These are phyloP conservation scores for Aspergillus jensenii DNA, from an alignment of 2,329 filamentous ascomycete species.

Conservation along the genomic window DNA sequence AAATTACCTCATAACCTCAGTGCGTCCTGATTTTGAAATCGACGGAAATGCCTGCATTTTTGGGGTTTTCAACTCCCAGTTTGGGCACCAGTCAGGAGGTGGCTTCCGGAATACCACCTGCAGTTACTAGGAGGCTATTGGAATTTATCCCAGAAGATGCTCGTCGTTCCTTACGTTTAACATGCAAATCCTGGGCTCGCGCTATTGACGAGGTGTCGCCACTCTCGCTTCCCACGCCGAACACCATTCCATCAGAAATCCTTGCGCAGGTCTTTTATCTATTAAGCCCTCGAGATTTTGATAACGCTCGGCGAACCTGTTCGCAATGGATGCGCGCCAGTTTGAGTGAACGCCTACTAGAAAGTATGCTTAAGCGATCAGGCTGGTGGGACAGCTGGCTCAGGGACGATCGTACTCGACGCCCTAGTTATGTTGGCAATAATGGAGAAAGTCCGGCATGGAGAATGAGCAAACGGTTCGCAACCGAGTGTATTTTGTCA, in stretches of 20 bases:
- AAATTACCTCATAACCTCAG: background rate
- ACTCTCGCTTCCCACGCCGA: constrained; percentile 29
- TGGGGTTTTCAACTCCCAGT: background rate
- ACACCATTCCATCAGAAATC: constrained; percentile 49
- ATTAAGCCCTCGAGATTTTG: constrained; percentile 53
- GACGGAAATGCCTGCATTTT: background rate
- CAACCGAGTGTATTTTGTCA: constrained; percentile 52
- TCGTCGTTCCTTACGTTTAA: constrained; percentile 28
- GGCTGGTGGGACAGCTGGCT: constrained; percentile 53
- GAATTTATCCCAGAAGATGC: constrained; percentile 9
- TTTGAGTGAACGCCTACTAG: constrained; percentile 52
- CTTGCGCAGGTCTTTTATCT: constrained; percentile 48
- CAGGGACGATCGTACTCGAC: constrained; percentile 28
- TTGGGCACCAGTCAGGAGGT: background rate
- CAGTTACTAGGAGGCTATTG: constrained; percentile 11
- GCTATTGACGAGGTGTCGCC: constrained; percentile 25
- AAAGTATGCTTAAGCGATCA: constrained; percentile 54
- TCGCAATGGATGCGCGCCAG: constrained; percentile 60
- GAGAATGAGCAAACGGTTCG: constrained; percentile 48
- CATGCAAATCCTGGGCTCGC: constrained; percentile 36
- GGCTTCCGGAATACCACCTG: constrained; percentile 1
- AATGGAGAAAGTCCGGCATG: constrained; percentile 39
- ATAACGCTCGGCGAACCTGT: constrained; percentile 61
- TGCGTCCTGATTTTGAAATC: background rate
- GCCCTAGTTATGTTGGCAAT: constrained; percentile 33